Evolutionary conservation across 306 rosid species (phyloP), one percentile per base, ranked within the genome.

Genomic region (Sesbania bispinosa): DNA sequence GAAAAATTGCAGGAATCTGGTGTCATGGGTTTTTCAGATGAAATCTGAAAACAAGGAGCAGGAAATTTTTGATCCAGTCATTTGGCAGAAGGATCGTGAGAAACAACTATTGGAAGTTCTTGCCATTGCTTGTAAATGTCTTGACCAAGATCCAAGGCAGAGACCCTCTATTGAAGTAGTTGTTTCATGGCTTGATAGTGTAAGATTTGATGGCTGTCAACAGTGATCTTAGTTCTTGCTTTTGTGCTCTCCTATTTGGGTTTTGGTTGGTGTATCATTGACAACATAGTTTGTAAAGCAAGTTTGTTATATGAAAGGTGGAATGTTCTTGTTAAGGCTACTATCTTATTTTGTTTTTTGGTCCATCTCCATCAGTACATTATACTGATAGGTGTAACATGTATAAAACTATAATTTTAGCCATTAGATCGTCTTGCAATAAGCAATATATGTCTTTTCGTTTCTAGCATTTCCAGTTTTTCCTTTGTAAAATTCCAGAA

Each of bases 1-100:
- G n/a, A 88, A 90, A 73, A 84, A 79, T 42, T 82, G 89, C 84
- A 71, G 96, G 77, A 83, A 90, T 69, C 63, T 88, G 66, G 89
- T 90, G 43, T 86, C 72, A 23, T 88, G 94, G 96, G 93, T 88
- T 69, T 77, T 81, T 69, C 89, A 88, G 68, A 88, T 85, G 93
- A 86, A 79, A 83, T 79, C 47, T 20, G 92, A 88, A 71, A 82
- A 75, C 20, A 82, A 70, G 80, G 89, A 88, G 84, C 81, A 84
- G 32, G 93, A 88, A 62, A 79, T 86, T 14, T 74, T 88, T 63
- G 89, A 88, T 79, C 53, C 84, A 35, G 78, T 82, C 35, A 86
- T 88, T 57, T 86, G 93, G 93, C 80, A 77, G 4, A 86, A 81
- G 74, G 84, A 82, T 66, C 50, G 62, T 48, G 88, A 86, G 84